These are phyloP conservation scores for Penicillium oxalicum DNA, from an alignment of 2,329 filamentous ascomycete genomes.

Conservation along the genomic window DNA sequence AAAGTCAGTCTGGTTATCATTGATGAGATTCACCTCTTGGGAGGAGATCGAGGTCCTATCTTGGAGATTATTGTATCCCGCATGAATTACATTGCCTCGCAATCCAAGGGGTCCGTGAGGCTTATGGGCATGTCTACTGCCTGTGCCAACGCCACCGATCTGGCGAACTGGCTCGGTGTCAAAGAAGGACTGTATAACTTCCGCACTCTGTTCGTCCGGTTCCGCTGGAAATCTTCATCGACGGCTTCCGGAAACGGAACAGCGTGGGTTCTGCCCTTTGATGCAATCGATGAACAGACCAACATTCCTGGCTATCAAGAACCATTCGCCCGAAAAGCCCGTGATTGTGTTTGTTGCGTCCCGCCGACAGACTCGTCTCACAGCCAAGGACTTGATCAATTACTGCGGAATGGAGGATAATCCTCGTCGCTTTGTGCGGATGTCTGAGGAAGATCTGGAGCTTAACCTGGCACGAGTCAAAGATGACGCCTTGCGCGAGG, in stretches of 20 bases:
- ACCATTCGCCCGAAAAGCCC: conserved; percentile 90
- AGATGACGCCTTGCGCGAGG: conserved; percentile 85
- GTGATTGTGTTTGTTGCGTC: conserved; percentile 98
- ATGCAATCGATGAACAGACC: conserved; percentile 99
- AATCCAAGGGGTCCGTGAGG: conserved; percentile 81
- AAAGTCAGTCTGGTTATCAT: conserved; percentile 96
- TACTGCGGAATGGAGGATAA: conserved; percentile 98
- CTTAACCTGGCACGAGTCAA: conserved; percentile 84
- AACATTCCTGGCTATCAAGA: conserved; percentile 93
- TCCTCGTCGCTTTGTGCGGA: conserved; percentile 81
- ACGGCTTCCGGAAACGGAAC: conserved; percentile 94
- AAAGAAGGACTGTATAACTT: conserved; percentile 97
- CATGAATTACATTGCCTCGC: conserved; percentile 98
- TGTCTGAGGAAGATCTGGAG: conserved; percentile 91
- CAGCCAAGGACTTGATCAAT: conserved; percentile 93
- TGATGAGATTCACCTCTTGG: conserved; percentile 96
- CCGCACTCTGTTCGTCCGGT: conserved; percentile 94
- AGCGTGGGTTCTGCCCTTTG: conserved; percentile 88
- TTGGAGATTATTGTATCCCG: conserved; percentile 87
- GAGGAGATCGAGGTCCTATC: conserved; percentile 93
- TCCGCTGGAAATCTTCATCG: conserved; percentile 91
- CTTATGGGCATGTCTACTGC: conserved; percentile 98
- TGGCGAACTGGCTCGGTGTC: conserved; percentile 94
- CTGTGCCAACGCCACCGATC: conserved; percentile 88
- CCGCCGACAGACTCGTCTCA: conserved; percentile 86